These are phyloP conservation scores for Clavispora carvajalis DNA, from an alignment of 805 yeast species.

Conservation along the genomic window DNA sequence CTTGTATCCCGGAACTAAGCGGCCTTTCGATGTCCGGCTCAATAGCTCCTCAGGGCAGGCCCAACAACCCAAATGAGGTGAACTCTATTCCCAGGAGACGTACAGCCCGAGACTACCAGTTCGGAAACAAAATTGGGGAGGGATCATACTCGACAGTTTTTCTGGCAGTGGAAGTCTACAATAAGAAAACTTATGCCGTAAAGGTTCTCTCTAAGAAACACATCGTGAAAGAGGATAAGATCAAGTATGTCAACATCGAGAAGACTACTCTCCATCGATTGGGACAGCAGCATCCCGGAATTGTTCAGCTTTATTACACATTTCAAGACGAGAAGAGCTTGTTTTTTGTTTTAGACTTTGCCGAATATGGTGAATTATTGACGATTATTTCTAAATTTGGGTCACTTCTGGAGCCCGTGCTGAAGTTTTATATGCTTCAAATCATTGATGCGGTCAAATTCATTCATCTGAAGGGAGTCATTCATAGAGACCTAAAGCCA, in stretches of 20 bases:
- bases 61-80: background rate
- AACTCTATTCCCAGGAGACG: conserved; percentile 5
- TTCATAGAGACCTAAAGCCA: conserved; percentile 93
- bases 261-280: conserved; percentile 81
- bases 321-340: conserved; percentile 87
- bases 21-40: background rate
- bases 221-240: conserved; percentile 89
- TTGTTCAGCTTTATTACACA: conserved; percentile 85
- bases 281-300: conserved; percentile 88
- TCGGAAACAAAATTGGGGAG: conserved; percentile 86
- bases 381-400: conserved; percentile 75
- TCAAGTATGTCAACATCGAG: conserved; percentile 93
- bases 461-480: conserved; percentile 84
- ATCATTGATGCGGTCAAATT: conserved; percentile 85
- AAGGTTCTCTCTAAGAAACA: conserved; percentile 89
- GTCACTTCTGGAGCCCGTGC: conserved; percentile 66
- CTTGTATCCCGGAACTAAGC: background rate
- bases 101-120: conserved; percentile 81
- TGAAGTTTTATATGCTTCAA: conserved; percentile 79
- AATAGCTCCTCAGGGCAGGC: background rate
- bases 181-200: conserved; percentile 77
- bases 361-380: conserved; percentile 90
- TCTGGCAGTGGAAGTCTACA: conserved; percentile 74
- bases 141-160: conserved; percentile 95
- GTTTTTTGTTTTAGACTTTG: conserved; percentile 90